Percentiles rank a stretch among this genome's conserved stretches.
Conservation (phyloP, 371 early-diverging fungal genomes). For the Catenaria anguillulae region DNA sequence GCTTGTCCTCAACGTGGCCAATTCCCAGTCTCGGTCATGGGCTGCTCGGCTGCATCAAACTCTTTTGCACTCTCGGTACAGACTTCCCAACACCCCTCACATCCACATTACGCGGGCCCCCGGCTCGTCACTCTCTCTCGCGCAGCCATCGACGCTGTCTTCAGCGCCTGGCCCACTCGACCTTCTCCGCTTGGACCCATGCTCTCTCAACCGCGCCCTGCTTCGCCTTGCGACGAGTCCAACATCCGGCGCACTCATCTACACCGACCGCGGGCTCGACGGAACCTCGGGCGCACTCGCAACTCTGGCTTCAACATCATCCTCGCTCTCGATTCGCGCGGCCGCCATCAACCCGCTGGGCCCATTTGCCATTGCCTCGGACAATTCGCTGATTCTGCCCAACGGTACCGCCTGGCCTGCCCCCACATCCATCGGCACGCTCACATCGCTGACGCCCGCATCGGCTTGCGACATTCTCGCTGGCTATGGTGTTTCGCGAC, state of each 20-base stretch:
- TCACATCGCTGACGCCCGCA: not conserved
- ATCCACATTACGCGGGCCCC: no score
- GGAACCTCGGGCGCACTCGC: no score
- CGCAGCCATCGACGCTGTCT: no score
- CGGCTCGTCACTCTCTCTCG: no score
- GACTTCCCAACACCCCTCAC: no score
- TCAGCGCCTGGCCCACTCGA: no score
- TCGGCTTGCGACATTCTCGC: not conserved
- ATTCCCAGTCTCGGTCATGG: not conserved
- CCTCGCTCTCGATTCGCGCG: no score
- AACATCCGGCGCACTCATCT: not conserved
- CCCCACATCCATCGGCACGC: not conserved
- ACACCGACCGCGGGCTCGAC: no score
- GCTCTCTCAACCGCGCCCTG: not conserved
- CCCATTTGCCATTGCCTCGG: not conserved
- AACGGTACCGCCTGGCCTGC: not conserved
- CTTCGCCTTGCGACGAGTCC: not conserved
- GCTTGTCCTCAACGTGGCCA: not conserved
- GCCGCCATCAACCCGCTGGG: no score
- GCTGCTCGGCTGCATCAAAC: not conserved
- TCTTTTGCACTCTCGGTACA: not conserved
- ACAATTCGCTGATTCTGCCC: not conserved
- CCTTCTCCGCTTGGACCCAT: not conserved
- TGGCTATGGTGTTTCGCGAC: not conserved
- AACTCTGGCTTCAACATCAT: no score